Base-by-base conservation (phyloP, 2,329 filamentous ascomycete genomes). In the Pseudocercospora eumusae region DNA sequence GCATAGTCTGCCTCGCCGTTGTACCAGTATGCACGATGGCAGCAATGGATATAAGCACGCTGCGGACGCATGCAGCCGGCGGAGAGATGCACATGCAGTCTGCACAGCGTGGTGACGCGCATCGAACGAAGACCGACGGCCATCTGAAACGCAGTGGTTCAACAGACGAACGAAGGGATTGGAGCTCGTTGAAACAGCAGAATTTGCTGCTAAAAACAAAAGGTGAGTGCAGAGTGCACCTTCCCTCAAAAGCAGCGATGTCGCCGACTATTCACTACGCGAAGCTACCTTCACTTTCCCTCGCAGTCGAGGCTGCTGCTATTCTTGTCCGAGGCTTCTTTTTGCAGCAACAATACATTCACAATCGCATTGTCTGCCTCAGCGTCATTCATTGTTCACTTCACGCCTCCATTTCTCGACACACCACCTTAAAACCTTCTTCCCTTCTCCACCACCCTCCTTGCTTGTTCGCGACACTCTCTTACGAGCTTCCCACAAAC, bases 301-400 rank as follows among this genome's bases (percentile, higher is more conserved):
- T 53, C 54, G 27, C 36, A 40, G 42, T 53, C 55, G 50, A 50
- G 53, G 53, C 28, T 57, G 44, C 42, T 31, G 20, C 44, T 52
- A 3, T 59, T 40, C 45, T 63, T 61, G 56, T 60, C 33, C 20
- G n/a, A n/a, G n/a, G n/a, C 27, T 40, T 58, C 23, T 55, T 42
- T 53, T 57, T 28, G 49, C 59, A 47, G 45, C 52, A 52, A 61
- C 60, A 55, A 44, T 62, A 15, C 50, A 62, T 62, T 64, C 60
- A 64, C 63, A 52, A 50, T 47, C 45, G 61, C 56, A 62, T 62
- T 62, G 60, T 62, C 54, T 53, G 60, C 60, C 60, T 62, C 63
- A 57, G 55, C 15, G 15, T 64, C 45, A 23, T 56, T 55, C 47
- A 23, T 59, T 59, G 44, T 53, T 18, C 55, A 44, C 40, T 57